Conservation (phyloP, 2,329 filamentous ascomycete species). For the Aspergillus sp. region DNA sequence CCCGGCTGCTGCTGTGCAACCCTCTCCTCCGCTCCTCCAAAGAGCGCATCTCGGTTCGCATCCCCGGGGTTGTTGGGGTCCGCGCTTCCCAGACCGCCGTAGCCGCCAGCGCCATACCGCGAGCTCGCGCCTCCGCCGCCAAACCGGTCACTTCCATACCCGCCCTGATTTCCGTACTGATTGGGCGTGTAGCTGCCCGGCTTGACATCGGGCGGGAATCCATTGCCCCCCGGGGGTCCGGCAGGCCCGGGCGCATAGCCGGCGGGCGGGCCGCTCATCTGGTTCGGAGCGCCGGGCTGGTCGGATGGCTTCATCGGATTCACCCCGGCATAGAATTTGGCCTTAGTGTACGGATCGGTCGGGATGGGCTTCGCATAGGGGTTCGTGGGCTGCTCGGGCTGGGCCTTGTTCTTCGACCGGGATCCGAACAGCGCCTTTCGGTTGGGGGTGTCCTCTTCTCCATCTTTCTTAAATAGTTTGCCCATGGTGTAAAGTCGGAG, state of each 20-base stretch:
- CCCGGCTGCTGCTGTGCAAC: slow-evolving; percentile 36
- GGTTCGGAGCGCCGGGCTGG: slow-evolving; percentile 15
- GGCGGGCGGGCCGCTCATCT: slow-evolving; percentile 9
- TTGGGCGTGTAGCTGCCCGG: slow-evolving; percentile 31
- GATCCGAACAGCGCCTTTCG: slow-evolving; percentile 52
- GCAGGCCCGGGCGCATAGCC: slow-evolving; percentile 15
- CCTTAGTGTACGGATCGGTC: slow-evolving; percentile 46
- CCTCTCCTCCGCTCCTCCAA: slow-evolving; percentile 47
- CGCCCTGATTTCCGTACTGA: slow-evolving; percentile 36
- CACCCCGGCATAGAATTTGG: slow-evolving; percentile 36
- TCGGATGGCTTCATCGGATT: slow-evolving; percentile 25
- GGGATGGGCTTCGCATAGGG: slow-evolving; percentile 48
- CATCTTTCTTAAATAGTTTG: slow-evolving; percentile 46
- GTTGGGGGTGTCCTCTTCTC: slow-evolving; percentile 42
- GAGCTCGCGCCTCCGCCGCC: slow-evolving; percentile 34
- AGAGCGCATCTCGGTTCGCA: slow-evolving; percentile 48
- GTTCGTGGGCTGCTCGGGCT: slow-evolving; percentile 43
- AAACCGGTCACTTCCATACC: slow-evolving; percentile 46
- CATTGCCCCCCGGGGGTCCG: slow-evolving; percentile 14
- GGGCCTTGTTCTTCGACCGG: slow-evolving; percentile 46
- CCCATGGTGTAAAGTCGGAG: slow-evolving; percentile 16
- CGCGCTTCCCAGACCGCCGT: slow-evolving; percentile 45
- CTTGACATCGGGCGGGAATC: slow-evolving; percentile 24
- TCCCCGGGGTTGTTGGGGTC: slow-evolving; percentile 45
- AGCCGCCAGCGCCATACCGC: slow-evolving; percentile 43